A percentile compares a stretch with the other conserved stretches of the same genome.
Conservation (phyloP, 305 asterid species). For the Stenogyne calaminthoides region DNA sequence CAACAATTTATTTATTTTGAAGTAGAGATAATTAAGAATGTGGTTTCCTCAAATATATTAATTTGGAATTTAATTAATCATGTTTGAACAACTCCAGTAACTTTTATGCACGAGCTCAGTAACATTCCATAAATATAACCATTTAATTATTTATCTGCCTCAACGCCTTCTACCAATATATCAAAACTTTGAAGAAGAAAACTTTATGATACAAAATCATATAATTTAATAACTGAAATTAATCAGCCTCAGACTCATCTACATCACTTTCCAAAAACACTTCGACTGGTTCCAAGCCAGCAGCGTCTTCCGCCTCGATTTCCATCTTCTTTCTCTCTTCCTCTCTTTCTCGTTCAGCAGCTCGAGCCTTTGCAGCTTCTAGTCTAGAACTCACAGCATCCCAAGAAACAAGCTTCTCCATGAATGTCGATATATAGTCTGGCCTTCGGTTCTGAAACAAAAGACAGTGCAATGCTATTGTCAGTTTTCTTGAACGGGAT, state of each 20-base stretch:
- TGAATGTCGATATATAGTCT: constrained; percentile 70
- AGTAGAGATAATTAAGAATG: too few species aligned
- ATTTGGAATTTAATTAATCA: background rate
- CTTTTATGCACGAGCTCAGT: too few species aligned
- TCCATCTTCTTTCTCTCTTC: constrained; percentile 46
- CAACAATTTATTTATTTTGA: too few species aligned
- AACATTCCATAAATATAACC: background rate
- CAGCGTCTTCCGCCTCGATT: constrained; percentile 36
- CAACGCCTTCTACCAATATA: background rate
- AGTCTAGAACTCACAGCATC: constrained; percentile 82
- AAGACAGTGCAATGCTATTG: background rate
- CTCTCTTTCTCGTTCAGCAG: constrained; percentile 65
- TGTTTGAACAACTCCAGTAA: too few species aligned
- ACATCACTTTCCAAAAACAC: constrained; percentile 57
- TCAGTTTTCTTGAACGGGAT: background rate
- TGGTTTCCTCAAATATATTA: too few species aligned
- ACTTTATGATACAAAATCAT: background rate
- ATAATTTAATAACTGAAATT: constrained; percentile 20
- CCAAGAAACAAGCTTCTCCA: constrained; percentile 98
- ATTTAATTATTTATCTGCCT: background rate
- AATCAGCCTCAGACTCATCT: constrained; percentile 56
- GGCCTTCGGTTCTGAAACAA: constrained; percentile 71
- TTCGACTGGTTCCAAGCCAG: constrained; percentile 39
- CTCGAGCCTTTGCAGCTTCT: constrained; percentile 72
- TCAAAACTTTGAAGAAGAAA: constrained; percentile 2